Conservation (phyloP, 169 alveolate genomes). For the Eimeria falciformis region DNA sequence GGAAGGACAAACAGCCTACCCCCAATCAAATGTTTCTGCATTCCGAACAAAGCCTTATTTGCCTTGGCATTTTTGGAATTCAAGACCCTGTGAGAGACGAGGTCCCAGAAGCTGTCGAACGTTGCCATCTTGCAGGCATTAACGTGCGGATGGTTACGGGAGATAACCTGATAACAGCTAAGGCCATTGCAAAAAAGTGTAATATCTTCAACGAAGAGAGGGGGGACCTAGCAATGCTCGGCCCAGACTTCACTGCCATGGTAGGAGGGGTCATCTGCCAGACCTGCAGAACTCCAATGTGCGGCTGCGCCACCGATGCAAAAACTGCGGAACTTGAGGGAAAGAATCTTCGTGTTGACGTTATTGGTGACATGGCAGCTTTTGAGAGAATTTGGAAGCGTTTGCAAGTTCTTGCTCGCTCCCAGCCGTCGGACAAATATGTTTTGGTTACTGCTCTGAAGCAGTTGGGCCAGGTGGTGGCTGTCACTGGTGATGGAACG, state of each 20-base stretch:
- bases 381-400: conserved; percentile 81
- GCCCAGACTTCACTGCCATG: conserved; percentile 75
- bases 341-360: conserved; percentile 84
- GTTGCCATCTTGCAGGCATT: conserved; percentile 91
- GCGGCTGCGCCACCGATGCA: conserved; percentile 82
- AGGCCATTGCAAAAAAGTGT: conserved; percentile 92
- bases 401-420: conserved; percentile 92
- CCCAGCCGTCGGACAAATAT: conserved; percentile 94
- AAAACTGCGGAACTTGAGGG: conserved; percentile 82
- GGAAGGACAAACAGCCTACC: conserved; percentile 65
- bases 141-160: conserved; percentile 95
- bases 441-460: conserved; percentile 85
- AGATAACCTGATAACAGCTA: conserved; percentile 91
- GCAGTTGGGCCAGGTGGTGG: conserved; percentile 89
- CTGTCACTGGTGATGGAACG: conserved; percentile 97
- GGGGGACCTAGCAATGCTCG: conserved; percentile 80
- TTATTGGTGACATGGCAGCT: conserved; percentile 84
- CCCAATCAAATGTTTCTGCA: conserved; percentile 75
- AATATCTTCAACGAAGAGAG: conserved; percentile 83
- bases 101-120: conserved; percentile 90
- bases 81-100: conserved; percentile 90
- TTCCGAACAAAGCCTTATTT: conserved; percentile 82
- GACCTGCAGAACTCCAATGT: conserved; percentile 80
- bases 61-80: conserved; percentile 90
- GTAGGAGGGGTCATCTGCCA: conserved; percentile 88